Evolutionary conservation across 495 filamentous ascomycete genomes (phyloP).

Genomic region (Terfezia boudieri): DNA sequence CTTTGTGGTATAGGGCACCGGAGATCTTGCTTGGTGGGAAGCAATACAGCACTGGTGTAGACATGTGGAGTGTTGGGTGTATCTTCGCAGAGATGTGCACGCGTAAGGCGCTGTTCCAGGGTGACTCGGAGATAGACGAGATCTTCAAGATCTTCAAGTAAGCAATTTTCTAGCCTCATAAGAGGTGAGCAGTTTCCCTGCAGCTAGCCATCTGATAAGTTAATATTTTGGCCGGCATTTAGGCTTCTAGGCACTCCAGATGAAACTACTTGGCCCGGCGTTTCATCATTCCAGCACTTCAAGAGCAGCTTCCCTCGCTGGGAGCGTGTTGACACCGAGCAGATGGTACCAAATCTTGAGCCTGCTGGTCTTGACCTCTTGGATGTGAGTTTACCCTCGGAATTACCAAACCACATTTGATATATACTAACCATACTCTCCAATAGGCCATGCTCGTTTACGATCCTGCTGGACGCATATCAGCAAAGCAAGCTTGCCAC

Average conservation of each 20-base stretch:
- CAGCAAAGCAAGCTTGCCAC: conserved; percentile 78
- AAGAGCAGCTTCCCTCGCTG: conserved; percentile 95
- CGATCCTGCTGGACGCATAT: conserved; percentile 81
- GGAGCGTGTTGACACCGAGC: conserved; percentile 42
- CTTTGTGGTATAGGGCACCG: conserved; percentile 93
- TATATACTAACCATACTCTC: not conserved
- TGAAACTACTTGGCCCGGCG: conserved; percentile 79
- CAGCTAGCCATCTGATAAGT: not conserved
- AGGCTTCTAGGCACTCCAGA: conserved; percentile 81
- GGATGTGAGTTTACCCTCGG: conserved; percentile 27
- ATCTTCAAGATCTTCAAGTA: conserved; percentile 99
- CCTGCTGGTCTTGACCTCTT: conserved; percentile 63
- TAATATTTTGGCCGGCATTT: not conserved
- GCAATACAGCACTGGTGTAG: conserved; percentile 94
- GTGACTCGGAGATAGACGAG: conserved; percentile 97
- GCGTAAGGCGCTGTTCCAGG: conserved; percentile 87
- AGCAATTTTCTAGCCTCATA: conserved; percentile 10
- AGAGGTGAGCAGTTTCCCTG: no score
- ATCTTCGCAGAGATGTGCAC: conserved; percentile 99
- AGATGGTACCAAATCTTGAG: conserved; percentile 43
- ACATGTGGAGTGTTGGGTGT: conserved; percentile 98
- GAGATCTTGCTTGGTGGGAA: conserved; percentile 93
- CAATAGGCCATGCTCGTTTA: conserved; percentile 52
- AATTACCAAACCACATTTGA: not conserved
- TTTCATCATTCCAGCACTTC: conserved; percentile 94